phyloP scores from a whole-genome alignment of 768 basidiomycete species.

The Lactarius quietus region DNA sequence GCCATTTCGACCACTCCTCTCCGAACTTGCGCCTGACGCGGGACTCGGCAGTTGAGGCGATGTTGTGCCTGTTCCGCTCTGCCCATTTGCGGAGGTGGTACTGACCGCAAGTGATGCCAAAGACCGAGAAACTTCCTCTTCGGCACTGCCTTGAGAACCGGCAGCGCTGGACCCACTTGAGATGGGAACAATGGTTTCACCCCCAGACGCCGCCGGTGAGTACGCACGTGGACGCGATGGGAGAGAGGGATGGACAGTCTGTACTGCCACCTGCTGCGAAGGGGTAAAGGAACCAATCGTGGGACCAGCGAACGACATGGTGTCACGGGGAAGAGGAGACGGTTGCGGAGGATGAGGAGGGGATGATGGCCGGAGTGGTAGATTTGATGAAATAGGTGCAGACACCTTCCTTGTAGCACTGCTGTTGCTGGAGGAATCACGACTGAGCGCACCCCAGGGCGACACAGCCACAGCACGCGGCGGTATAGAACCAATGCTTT shows the following conservation, averaged over 20 bases:
- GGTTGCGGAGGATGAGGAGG: conserved; percentile 25
- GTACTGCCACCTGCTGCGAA: conserved; percentile 28
- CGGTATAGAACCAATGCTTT: conserved; percentile 7
- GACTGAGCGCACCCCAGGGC: conserved; percentile 21
- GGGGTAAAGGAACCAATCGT: conserved; percentile 32
- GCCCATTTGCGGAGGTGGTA: conserved; percentile 31
- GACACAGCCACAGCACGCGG: conserved; percentile 18
- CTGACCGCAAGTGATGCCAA: conserved; percentile 48
- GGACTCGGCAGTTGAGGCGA: conserved; percentile 80
- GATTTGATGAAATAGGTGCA: conserved; percentile 23
- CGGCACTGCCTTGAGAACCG: conserved; percentile 35
- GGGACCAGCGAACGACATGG: conserved; percentile 15
- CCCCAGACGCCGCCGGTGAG: conserved; percentile 28
- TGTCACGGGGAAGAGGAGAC: conserved; percentile 30
- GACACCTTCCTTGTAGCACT: conserved; percentile 28
- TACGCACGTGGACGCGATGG: conserved; percentile 32
- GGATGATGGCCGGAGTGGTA: conserved; percentile 29
- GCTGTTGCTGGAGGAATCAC: not conserved
- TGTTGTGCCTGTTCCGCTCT: conserved; percentile 42
- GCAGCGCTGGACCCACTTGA: conserved; percentile 45
- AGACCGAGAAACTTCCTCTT: conserved; percentile 36
- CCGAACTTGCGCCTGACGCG: conserved; percentile 56
- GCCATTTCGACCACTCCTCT: conserved; percentile 32
- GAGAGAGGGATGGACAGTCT: conserved; percentile 31
- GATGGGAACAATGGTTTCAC: conserved; percentile 34